phyloP scores from a whole-genome alignment of 305 asterid species.

The Coffea humblotiana region DNA sequence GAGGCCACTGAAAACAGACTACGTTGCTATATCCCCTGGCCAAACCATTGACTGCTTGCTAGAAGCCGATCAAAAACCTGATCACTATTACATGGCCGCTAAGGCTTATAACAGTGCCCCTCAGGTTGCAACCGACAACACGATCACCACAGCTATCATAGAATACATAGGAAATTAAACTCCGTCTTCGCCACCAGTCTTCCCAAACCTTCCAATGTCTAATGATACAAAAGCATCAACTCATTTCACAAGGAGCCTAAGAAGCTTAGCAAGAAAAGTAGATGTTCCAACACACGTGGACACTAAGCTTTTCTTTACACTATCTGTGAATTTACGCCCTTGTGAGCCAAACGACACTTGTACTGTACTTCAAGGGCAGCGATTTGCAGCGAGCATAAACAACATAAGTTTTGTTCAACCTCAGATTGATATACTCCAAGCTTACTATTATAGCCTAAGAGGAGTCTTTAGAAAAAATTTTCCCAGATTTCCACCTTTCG shows the following conservation, averaged over 20 bases:
- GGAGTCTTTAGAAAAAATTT: conserved; percentile 21
- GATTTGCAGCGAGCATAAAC: conserved; percentile 42
- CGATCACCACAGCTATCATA: conserved; percentile 18
- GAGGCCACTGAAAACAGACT: conserved; percentile 1
- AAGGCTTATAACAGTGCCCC: conserved; percentile 9
- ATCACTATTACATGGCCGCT: conserved; percentile 28
- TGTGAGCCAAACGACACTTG: conserved; percentile 34
- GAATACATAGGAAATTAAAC: conserved; percentile 15
- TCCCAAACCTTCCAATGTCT: conserved; percentile 34
- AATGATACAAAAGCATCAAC: conserved; percentile 26
- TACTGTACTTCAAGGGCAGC: conserved; percentile 11
- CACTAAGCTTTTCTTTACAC: conserved; percentile 32
- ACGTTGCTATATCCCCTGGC: conserved; percentile 23
- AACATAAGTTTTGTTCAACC: conserved; percentile 49
- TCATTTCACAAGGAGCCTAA: conserved; percentile 32
- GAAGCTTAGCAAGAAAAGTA: conserved; percentile 35
- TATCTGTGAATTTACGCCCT: conserved; percentile 44
- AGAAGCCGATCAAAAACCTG: conserved; percentile 22
- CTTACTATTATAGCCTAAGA: conserved; percentile 26
- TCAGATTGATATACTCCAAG: conserved; percentile 29
- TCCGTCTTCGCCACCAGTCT: conserved; percentile 17
- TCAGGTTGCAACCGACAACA: not conserved
- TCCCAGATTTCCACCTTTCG: conserved; percentile 42
- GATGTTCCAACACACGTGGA: conserved; percentile 39
- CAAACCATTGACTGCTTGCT: conserved; percentile 24